Base-by-base conservation (phyloP, 495 filamentous ascomycete genomes). In the Penicillium cinerascens region DNA sequence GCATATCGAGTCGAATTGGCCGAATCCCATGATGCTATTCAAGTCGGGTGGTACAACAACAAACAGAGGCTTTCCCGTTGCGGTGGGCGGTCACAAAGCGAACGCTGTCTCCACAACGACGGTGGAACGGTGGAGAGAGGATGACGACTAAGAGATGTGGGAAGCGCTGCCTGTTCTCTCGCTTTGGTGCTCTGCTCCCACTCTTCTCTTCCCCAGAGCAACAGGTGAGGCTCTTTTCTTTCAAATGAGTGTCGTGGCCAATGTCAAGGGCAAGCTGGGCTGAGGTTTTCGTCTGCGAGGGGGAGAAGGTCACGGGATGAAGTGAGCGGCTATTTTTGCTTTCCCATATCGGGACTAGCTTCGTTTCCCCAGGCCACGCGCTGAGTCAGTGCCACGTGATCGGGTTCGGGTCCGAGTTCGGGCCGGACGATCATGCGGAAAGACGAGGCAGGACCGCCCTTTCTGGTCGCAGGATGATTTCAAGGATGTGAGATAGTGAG, bases 1-100 rank as follows among this genome's bases (percentile, higher is more conserved):
- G 78, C 93, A 99, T 77, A 97, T 90, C 55, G 78, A 76, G 45
- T 85, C 77, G 70, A 97, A 96, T 69, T 92, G 85, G 42, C 92
- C 92, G 71, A 96, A 96, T 33, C 84, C 88, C 91, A 96, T 97
- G 59, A 55, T 77, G 46, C 52, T 49, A 49, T 3, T 48, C 48
- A 38, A 58, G 51, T 38, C 17, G 45, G 52, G 37, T 8, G 33
- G 46, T 44, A 56, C 40, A 39, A 63, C 55, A 53, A 54, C 38
- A 63, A 65, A 61, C 35, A 56, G 47, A 26, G 38, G 20, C 39
- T 53, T 57, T 46, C 44, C 48, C 16, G 52, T 64, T 59, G 56
- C 15, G 53, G 57, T 59, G 55, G 53, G 60, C 51, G 52, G 52
- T 63, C 63, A 58, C 60, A 29, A 47, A 52, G 49, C 27, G 33